Evolutionary conservation across 2,329 filamentous ascomycete species (phyloP).

Genomic region (Zalaria sp.): DNA sequence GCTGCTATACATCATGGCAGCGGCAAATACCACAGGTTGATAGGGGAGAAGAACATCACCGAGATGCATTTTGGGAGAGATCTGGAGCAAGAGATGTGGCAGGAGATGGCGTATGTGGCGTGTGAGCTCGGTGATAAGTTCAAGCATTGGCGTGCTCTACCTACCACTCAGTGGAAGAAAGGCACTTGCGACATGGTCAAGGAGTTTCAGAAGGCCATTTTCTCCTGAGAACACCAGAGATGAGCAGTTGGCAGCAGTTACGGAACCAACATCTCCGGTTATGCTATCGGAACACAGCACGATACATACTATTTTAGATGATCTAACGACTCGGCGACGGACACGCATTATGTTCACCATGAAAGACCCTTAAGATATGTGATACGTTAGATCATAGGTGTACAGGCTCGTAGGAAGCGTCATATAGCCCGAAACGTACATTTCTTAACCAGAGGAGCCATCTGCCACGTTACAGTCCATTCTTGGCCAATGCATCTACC

Average conservation of each 20-base stretch:
- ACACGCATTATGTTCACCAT: no score
- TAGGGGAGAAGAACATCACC: conserved; percentile 10
- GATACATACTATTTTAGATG: no score
- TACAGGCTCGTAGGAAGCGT: no score
- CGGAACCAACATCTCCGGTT: no score
- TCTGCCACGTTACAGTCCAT: no score
- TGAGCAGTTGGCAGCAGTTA: no score
- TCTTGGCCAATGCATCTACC: conserved; percentile 16
- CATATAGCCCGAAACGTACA: no score
- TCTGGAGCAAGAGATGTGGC: conserved; percentile 12
- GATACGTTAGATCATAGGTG: no score
- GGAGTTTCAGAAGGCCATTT: neutral
- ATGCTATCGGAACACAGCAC: no score
- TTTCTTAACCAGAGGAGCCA: no score
- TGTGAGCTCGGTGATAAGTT: conserved; percentile 10
- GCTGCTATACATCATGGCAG: conserved; percentile 6
- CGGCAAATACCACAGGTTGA: conserved; percentile 9
- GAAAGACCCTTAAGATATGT: no score
- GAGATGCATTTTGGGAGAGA: conserved; percentile 12
- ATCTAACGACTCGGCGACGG: no score
- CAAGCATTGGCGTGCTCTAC: conserved; percentile 7
- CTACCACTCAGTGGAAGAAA: neutral
- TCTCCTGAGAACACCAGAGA: neutral
- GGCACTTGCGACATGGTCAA: conserved; percentile 3
- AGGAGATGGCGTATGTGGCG: conserved; percentile 10